Base-by-base conservation (phyloP, 352 stramenopile species). In the Phytophthora agathidicida region DNA sequence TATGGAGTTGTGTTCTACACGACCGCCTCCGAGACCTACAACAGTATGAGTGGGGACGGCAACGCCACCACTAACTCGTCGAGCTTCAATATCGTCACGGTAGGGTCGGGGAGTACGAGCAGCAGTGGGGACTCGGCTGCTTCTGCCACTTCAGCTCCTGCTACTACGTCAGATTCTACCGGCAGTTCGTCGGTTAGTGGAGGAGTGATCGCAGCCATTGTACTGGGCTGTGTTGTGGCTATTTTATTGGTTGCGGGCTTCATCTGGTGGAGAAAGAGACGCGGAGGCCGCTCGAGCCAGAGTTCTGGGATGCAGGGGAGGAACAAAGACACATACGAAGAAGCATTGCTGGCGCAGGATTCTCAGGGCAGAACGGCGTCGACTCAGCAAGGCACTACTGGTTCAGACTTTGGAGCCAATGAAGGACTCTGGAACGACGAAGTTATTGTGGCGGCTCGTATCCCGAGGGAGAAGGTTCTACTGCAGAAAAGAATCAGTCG, bases 391-490 rank as follows among this genome's bases (percentile, higher is more conserved):
- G 46, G 23, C 2, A 11, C 20, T 4, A 56, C n/a, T n/a, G n/a
- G 30, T 7, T 44, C 36, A 7, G 36, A 51, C 17, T 53, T 53
- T 20, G 43, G 4, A 7, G 20, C 31, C 6, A 38, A 7, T 19
- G 45, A 53, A 32, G 37, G 27, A 6, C 31, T 66, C n/a, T 71
- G 56, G 62, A 65, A 61, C 11, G 61, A 71, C 47, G 55, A 66
- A 33, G 41, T 33, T 10, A 65, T 70, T 37, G 33, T 70, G 3
- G 51, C 52, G n/a, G 63, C 58, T 0, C 63, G 73, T 1, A 70
- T 78, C 20, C 67, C 70, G 6, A 60, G 63, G 22, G 67, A 80
- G 20, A 76, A 78, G 24, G 66, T 83, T 37, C 16, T 68, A 7
- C 16, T 73, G 7, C 50, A 69, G 6, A 11, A 60, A 10, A 61